Conservation (phyloP, 345 rosid genomes). For the Aquilaria malaccensis region DNA sequence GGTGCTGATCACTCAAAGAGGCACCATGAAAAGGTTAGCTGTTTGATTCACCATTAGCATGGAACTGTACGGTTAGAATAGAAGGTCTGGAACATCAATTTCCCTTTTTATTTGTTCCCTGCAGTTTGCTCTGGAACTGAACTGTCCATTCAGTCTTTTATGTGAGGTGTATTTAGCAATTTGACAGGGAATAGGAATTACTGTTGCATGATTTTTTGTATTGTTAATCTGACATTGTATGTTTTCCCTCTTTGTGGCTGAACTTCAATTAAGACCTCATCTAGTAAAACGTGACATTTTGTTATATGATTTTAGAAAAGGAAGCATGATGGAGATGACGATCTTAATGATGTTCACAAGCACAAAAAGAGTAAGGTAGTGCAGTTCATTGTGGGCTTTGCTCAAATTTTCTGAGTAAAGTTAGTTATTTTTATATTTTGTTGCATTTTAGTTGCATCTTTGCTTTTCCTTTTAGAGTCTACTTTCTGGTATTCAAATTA, state of each 20-base stretch:
- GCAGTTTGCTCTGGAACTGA: too few relatives aligned
- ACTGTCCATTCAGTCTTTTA: too few relatives aligned
- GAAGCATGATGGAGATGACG: slow-evolving; percentile 94
- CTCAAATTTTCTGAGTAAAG: background rate
- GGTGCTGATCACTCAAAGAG: slow-evolving; percentile 74
- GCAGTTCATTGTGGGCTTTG: slow-evolving; percentile 4
- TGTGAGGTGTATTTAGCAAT: too few relatives aligned
- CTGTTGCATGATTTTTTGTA: too few relatives aligned
- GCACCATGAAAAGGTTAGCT: slow-evolving; percentile 77
- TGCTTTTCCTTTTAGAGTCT: slow-evolving; percentile 8
- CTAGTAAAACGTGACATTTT: too few relatives aligned
- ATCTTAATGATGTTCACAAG: slow-evolving; percentile 68
- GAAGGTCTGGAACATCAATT: too few relatives aligned
- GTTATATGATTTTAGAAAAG: slow-evolving; percentile 63
- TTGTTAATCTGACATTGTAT: too few relatives aligned
- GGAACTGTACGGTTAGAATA: too few relatives aligned
- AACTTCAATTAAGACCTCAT: too few relatives aligned
- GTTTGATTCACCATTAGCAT: slow-evolving; percentile 1
- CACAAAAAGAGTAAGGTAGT: slow-evolving; percentile 96
- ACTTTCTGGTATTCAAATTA: background rate
- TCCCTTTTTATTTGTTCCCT: too few relatives aligned
- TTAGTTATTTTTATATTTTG: background rate
- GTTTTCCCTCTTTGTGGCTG: too few relatives aligned
- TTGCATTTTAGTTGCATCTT: background rate
- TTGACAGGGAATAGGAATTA: too few relatives aligned